A percentile compares a stretch with the other conserved stretches of the same genome.
Evolutionary conservation across 768 basidiomycete genomes (phyloP).

Genomic region (Neoboletus subvelutipes): DNA sequence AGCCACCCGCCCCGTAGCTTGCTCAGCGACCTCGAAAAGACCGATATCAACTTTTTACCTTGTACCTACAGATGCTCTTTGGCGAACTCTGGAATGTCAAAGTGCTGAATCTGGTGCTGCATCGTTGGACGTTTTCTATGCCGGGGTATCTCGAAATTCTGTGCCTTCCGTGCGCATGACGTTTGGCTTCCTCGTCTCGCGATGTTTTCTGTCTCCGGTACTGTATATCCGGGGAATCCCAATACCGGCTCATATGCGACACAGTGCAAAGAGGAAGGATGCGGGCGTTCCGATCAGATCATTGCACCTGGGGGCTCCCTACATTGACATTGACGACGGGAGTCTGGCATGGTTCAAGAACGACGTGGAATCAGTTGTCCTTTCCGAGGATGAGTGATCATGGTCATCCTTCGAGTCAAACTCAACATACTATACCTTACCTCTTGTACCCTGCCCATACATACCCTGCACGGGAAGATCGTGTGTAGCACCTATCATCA

Average conservation of each 20-base stretch:
- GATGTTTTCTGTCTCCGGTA: too few relatives aligned
- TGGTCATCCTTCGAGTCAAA: neutral
- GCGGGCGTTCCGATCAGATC: too few relatives aligned
- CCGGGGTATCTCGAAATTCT: too few relatives aligned
- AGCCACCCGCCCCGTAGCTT: neutral
- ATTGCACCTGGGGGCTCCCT: neutral
- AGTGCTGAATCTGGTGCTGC: too few relatives aligned
- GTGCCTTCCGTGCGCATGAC: too few relatives aligned
- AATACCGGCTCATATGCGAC: too few relatives aligned
- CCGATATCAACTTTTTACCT: neutral
- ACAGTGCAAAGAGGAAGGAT: too few relatives aligned
- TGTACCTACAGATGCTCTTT: too few relatives aligned
- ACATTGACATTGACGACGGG: neutral
- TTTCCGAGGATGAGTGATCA: neutral
- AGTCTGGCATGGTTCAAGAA: neutral
- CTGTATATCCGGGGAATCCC: too few relatives aligned
- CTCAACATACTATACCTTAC: neutral
- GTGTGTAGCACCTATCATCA: neutral
- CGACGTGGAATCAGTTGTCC: neutral
- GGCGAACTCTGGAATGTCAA: too few relatives aligned
- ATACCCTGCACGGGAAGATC: neutral
- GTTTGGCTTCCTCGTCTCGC: too few relatives aligned
- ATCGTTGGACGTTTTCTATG: too few relatives aligned
- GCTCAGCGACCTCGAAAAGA: neutral
- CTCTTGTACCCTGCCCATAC: neutral